phyloP scores from a whole-genome alignment of 495 filamentous ascomycete species.

The Tuber indicum region DNA sequence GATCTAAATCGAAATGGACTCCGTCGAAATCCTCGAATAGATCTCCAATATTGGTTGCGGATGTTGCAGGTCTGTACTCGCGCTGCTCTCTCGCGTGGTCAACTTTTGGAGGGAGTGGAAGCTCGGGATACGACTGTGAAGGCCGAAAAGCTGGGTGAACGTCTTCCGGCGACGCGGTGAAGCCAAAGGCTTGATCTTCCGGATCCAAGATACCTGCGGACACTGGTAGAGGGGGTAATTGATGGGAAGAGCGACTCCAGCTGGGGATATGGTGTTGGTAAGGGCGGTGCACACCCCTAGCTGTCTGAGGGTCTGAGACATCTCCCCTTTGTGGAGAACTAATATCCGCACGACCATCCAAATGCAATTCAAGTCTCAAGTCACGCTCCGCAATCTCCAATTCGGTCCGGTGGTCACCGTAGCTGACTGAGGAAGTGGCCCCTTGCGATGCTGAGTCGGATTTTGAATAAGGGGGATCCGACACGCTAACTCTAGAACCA shows the following conservation, averaged over 20 bases:
- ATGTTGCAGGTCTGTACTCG: constrained; percentile 31
- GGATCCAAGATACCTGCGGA: constrained; percentile 12
- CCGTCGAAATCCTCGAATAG: constrained; percentile 93
- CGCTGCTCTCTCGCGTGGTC: constrained; percentile 27
- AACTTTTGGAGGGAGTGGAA: constrained; percentile 19
- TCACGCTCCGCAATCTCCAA: constrained; percentile 12
- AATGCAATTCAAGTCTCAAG: constrained; percentile 25
- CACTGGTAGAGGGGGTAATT: constrained; percentile 14
- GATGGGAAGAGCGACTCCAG: constrained; percentile 14
- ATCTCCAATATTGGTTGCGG: constrained; percentile 39
- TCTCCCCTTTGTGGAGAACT: constrained; percentile 25
- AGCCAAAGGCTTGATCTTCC: constrained; percentile 12
- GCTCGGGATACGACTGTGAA: constrained; percentile 32
- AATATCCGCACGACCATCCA: constrained; percentile 34
- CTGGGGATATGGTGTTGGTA: constrained; percentile 17
- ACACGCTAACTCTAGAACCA: constrained; percentile 19
- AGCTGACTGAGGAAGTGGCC: constrained; percentile 9
- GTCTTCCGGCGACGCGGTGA: constrained; percentile 17
- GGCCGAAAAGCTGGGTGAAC: constrained; percentile 30
- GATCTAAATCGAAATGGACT: constrained; percentile 62
- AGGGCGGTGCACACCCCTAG: constrained; percentile 14
- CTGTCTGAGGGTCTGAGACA: constrained; percentile 28
- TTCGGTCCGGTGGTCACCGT: constrained; percentile 18
- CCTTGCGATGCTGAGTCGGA: constrained; percentile 9
- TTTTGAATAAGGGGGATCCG: constrained; percentile 1